Evolutionary conservation across 495 filamentous ascomycete genomes (phyloP), one percentile per base, ranked within the genome.

Genomic region (Penicillium maclennaniae): DNA sequence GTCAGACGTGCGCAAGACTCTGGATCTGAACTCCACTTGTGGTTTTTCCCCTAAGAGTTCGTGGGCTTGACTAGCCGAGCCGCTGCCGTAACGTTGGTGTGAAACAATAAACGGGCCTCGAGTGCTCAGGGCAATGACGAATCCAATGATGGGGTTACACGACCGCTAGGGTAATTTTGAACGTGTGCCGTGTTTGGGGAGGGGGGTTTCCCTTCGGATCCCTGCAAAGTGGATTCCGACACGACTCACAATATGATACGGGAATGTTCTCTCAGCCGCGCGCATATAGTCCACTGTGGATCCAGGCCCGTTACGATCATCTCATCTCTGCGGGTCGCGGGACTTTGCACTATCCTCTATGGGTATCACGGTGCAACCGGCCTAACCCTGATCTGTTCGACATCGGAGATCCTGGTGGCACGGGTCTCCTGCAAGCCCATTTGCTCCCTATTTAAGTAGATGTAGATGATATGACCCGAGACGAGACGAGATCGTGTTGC

Each of bases 281-380:
- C 62, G 62, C 62, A 65, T 65, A 55, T 43, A 38, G 17, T 46
- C 58, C 58, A 59, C 61, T 45, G 61, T 65, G 61, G 61, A 51
- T 54, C 53, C 54, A 20, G 49, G 7, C 39, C 39, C 39, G 39
- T 42, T 34, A 34, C 10, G 31, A 34, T 34, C 8, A 34, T 34
- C 31, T 34, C 31, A 34, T 34, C 31, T 12, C 8, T 14, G 10
- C 9, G 44, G 26, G n/a, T 10, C 16, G 15, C 28, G 43, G 43
- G 31, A 14, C 31, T 34, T 12, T 34, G n/a, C 39, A 42, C 39
- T 42, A 42, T 42, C 15, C 39, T 42, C 39, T 16, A 16, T 42
- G 31, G 31, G 31, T 34, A 42, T 42, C 15, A 42, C 39, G 8
- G 51, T 54, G 44, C 37, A 27, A 47, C 51, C 16, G 39, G 39